Evolutionary conservation across 202 grass and related monocot genomes (phyloP), one percentile per base, ranked within the genome.

Genomic region (Saccharum hybrid): DNA sequence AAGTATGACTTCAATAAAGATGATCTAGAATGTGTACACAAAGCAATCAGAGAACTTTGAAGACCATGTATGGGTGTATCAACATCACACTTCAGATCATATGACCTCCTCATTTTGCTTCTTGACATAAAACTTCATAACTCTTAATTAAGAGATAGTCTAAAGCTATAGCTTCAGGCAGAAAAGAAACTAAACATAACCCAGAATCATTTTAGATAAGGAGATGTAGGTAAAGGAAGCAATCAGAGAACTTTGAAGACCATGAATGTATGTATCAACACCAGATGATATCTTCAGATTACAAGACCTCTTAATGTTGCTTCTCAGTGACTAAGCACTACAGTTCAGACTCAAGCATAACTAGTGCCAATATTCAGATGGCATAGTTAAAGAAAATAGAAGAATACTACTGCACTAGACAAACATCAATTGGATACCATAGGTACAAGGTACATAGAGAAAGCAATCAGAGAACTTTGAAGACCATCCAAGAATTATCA

Each of bases 21-120:
- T 57, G 52, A 28, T 26, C 3, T 28, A 61, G 59, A 23, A 62
- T 48, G 40, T 36, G 30, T 51, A 8, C 11, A 68, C 28, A 10
- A 64, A 74, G 57, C 68, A 72, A 79, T 79, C 67, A 80, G 57
- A 86, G 67, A 86, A 86, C 83, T 86, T 81, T 87, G 85, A 77
- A 81, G 77, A 88, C 77, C 89, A 91, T 78, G 26, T 26, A 74
- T 85, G 72, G 60, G 57, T 74, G 48, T 84, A 89, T 87, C 77
- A 80, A 52, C 81, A 87, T 34, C 8, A 68, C 79, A 84, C 54
- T 69, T 86, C 79, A 86, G 84, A 82, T 79, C 38, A 37, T 28
- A 56, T 76, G 36, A 70, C 3, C 75, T 72, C 87, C 71, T 86
- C 68, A 83, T 90, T 90, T 90, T 86, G 68, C 34, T 73, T 82